phyloP scores from a whole-genome alignment of 805 yeast species.

The Spathaspora arborariae region DNA sequence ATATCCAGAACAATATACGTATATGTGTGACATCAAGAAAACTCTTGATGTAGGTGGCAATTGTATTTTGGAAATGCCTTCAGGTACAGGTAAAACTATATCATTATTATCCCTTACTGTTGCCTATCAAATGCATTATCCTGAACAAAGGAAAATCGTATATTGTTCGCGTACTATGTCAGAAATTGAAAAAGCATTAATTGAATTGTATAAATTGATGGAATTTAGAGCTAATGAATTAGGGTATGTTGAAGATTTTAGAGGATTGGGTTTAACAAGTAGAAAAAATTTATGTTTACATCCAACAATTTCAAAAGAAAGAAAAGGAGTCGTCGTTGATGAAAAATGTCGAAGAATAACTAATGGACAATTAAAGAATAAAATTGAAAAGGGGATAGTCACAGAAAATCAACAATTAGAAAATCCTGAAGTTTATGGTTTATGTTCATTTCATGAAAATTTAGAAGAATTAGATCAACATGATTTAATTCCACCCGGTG shows the following conservation, averaged over 20 bases:
- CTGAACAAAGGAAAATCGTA: conserved; percentile 89
- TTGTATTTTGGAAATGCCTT: conserved; percentile 97
- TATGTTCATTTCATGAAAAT: conserved; percentile 91
- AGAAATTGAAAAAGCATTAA: conserved; percentile 94
- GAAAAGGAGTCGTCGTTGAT: conserved; percentile 90
- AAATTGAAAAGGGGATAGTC: conserved; percentile 45
- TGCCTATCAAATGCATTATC: conserved; percentile 93
- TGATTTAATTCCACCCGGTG: conserved; percentile 86
- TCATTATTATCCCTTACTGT: conserved; percentile 87
- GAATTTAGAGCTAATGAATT: conserved; percentile 76
- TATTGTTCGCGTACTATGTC: conserved; percentile 99
- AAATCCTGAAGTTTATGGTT: conserved; percentile 26
- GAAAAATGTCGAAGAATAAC: conserved; percentile 95
- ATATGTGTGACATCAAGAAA: conserved; percentile 93
- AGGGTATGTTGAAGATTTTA: conserved; percentile 83
- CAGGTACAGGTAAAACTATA: conserved; percentile 98
- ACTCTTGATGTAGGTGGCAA: conserved; percentile 96
- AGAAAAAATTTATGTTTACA: conserved; percentile 93
- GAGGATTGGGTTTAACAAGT: conserved; percentile 91
- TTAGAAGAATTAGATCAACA: conserved; percentile 83
- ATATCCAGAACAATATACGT: conserved; percentile 97
- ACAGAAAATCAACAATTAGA: conserved; percentile 54
- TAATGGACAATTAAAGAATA: conserved; percentile 77
- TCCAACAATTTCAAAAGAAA: conserved; percentile 80
- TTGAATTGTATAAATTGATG: conserved; percentile 87